Base-by-base conservation (phyloP, 768 basidiomycete species). In the Pulveroboletus sp. region DNA sequence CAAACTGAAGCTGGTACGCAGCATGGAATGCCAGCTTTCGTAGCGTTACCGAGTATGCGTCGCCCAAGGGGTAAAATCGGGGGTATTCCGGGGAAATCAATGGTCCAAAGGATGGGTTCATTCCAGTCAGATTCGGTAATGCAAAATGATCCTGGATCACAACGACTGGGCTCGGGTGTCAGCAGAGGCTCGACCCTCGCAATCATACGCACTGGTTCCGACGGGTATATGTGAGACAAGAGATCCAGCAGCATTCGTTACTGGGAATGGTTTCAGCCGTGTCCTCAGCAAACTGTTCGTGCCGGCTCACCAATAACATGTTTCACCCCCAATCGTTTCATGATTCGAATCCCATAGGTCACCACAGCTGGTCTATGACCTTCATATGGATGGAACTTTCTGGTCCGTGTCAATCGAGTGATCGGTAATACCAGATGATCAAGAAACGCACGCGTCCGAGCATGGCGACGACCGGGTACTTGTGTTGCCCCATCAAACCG, bases 221-320 rank as follows among this genome's bases (percentile, higher is more conserved):
- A 91, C 85, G 14, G 82, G 73, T 51, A 90, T 78, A 8, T 71
- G 55, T 5, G 84, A 81, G 60, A 89, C 90, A 7, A 95, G 73
- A 4, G 85, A 85, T 16, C 92, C 92, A 16, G 90, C 80, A 11
- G 92, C 93, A 65, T 94, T 95, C 34, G 92, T 94, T 40, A 93
- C 89, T 92, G 24, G 40, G 29, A 37, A 50, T 36, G 9, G 9
- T 43, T 23, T 59, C 9, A 56, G 42, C 38, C 32, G 34, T 17
- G 12, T 20, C 26, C 23, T 38, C 20, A 6, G 26, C 20, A 26
- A 31, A 38, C 34, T n/a, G 37, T 45, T 19, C 19, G 43, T n/a
- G 31, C 35, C 1, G 14, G 69, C 85, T 49, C 59, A 91, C 90
- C 83, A 55, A 93, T 85, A 48, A 91, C 65, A 54, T 85, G 73